phyloP scores from a whole-genome alignment of 1,284 basidiomycete species.

The Naganishia sp. region DNA sequence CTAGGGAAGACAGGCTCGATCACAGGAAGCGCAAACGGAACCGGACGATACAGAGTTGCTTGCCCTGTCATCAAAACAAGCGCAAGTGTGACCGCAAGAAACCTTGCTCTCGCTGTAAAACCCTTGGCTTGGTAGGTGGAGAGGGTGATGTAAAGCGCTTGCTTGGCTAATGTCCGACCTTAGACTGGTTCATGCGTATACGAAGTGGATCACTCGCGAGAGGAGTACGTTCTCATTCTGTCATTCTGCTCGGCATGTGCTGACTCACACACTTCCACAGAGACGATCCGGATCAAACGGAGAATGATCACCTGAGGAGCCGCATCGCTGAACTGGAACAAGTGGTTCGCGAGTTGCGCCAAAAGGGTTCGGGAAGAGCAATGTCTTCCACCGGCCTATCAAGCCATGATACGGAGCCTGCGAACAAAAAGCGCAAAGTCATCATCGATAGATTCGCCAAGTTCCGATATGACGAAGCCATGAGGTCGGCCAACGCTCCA shows the following conservation, averaged over 20 bases:
- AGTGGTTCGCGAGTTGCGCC: conserved; percentile 69
- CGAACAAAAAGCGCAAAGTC: conserved; percentile 45
- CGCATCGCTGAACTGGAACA: conserved; percentile 87
- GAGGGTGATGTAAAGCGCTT: background rate
- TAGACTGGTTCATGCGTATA: conserved; percentile 89
- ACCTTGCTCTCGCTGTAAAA: conserved; percentile 83
- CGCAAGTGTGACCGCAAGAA: conserved; percentile 63
- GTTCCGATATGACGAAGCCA: conserved; percentile 50
- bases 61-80: conserved; percentile 90
- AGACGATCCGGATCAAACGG: conserved; percentile 78
- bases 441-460: conserved; percentile 51
- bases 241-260: background rate
- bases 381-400: background rate
- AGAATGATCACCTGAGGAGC: conserved; percentile 75
- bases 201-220: conserved; percentile 81
- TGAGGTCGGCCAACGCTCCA: conserved; percentile 10
- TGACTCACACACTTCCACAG: conserved; percentile 53
- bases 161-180: conserved; percentile 32
- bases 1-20: conserved; percentile 50
- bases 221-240: conserved; percentile 61
- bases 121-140: conserved; percentile 53
- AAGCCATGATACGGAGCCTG: background rate
- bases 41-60: conserved; percentile 80
- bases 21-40: conserved; percentile 70
- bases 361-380: conserved; percentile 38